Evolutionary conservation across 1,284 basidiomycete genomes (phyloP).

Genomic region (Amylostereum chailletii): DNA sequence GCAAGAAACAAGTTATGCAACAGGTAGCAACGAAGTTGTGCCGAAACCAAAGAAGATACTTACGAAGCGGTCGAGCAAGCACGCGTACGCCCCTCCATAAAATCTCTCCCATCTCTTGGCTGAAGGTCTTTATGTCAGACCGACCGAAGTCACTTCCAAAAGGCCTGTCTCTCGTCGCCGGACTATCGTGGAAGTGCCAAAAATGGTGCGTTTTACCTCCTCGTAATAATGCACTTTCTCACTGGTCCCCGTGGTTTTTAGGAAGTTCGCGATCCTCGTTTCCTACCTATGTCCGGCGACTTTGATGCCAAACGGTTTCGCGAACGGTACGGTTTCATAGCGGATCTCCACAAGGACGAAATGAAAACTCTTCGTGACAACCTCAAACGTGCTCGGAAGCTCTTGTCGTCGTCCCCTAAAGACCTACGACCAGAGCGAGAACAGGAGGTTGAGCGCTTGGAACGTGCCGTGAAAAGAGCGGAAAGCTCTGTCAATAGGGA

Average conservation of each 20-base stretch:
- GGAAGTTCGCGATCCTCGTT: slow-evolving; percentile 86
- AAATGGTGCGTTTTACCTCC: slow-evolving; percentile 38
- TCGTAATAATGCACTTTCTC: neutral
- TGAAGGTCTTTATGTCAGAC: slow-evolving; percentile 36
- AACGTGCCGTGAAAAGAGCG: slow-evolving; percentile 67
- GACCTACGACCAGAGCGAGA: slow-evolving; percentile 57
- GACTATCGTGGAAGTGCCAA: slow-evolving; percentile 65
- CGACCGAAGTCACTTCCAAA: slow-evolving; percentile 80
- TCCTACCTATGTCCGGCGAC: slow-evolving; percentile 70
- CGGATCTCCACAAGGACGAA: slow-evolving; percentile 62
- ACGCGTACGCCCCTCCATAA: slow-evolving; percentile 62
- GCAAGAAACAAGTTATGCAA: slow-evolving; percentile 17
- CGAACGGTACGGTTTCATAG: slow-evolving; percentile 74
- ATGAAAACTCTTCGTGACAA: slow-evolving; percentile 58
- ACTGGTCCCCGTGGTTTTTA: slow-evolving; percentile 19
- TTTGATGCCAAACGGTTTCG: slow-evolving; percentile 65
- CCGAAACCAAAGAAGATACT: slow-evolving; percentile 33
- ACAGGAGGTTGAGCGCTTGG: slow-evolving; percentile 68
- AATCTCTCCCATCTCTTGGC: neutral
- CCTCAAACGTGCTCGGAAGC: slow-evolving; percentile 61
- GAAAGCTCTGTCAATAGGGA: slow-evolving; percentile 78
- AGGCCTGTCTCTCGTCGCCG: slow-evolving; percentile 76
- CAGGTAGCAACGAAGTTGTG: slow-evolving; percentile 22
- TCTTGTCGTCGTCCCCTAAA: slow-evolving; percentile 56
- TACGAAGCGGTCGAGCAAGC: slow-evolving; percentile 70